Percentiles rank a stretch among this genome's conserved stretches.
Conservation (phyloP, 352 stramenopile genomes). For the Saprolegnia diclina region DNA sequence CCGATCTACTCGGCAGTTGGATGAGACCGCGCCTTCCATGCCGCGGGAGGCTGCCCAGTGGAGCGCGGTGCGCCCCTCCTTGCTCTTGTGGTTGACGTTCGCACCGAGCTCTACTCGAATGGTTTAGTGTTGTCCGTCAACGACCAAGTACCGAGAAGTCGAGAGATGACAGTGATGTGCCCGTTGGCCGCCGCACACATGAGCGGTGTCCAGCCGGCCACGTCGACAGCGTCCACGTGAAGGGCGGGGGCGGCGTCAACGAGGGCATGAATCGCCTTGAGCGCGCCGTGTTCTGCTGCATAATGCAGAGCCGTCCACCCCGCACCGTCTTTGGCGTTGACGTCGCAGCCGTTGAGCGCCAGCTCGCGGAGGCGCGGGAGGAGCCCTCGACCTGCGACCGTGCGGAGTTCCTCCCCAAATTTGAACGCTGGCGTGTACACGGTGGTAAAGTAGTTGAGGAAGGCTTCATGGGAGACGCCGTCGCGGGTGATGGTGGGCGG, state of each 20-base stretch:
- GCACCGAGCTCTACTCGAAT: conserved; percentile 40
- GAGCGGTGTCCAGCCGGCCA: conserved; percentile 12
- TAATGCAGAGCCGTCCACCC: conserved; percentile 66
- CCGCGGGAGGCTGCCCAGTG: conserved; percentile 57
- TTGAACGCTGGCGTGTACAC: conserved; percentile 68
- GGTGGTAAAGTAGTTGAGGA: conserved; percentile 53
- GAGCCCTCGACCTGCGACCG: conserved; percentile 47
- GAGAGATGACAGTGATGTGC: conserved; percentile 33
- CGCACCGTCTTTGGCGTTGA: conserved; percentile 52
- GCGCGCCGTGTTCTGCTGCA: conserved; percentile 52
- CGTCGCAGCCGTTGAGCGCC: conserved; percentile 52
- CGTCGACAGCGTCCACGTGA: conserved; percentile 15
- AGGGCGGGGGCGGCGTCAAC: conserved; percentile 26
- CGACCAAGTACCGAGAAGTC: conserved; percentile 39
- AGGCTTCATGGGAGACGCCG: conserved; percentile 31
- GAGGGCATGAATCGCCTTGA: conserved; percentile 40
- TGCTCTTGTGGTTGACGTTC: conserved; percentile 34
- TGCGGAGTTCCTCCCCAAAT: conserved; percentile 54
- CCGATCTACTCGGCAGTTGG: not conserved
- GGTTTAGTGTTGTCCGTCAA: conserved; percentile 40
- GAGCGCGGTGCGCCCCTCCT: conserved; percentile 49
- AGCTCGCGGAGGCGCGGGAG: conserved; percentile 39
- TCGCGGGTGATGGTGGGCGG: not conserved
- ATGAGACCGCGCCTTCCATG: conserved; percentile 35
- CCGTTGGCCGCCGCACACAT: conserved; percentile 37